Evolutionary conservation across 352 stramenopile genomes (phyloP).

Genomic region (Globisporangium emineosum): DNA sequence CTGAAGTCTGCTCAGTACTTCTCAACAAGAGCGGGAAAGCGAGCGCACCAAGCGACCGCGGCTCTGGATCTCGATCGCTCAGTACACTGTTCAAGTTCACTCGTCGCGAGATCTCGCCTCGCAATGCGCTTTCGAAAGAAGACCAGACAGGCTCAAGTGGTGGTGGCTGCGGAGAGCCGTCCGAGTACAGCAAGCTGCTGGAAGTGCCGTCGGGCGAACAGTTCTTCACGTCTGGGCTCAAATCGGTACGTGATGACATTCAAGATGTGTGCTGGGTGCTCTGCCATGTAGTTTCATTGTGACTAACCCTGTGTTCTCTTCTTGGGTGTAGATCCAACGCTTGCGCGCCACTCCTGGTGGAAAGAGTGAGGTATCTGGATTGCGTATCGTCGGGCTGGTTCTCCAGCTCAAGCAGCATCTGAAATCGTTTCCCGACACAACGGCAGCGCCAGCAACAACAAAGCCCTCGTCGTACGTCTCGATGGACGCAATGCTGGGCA

Average conservation of each 20-base stretch:
- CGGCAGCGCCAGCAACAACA: conserved; percentile 8
- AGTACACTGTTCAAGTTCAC: not conserved
- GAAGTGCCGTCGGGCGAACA: conserved; percentile 17
- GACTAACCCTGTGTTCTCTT: not conserved
- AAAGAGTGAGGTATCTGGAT: conserved; percentile 10
- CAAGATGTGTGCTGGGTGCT: not conserved
- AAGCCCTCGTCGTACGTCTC: conserved; percentile 27
- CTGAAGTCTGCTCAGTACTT: conserved; percentile 4
- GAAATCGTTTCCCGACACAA: conserved; percentile 25
- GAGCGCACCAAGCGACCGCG: not conserved
- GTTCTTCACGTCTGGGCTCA: conserved; percentile 22
- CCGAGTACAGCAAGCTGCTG: conserved; percentile 12
- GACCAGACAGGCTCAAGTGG: not conserved
- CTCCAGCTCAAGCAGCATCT: conserved; percentile 37
- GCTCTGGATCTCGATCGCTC: conserved; percentile 9
- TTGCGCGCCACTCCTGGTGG: conserved; percentile 19
- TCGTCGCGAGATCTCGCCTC: not conserved
- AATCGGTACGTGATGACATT: conserved; percentile 28
- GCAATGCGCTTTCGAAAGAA: not conserved
- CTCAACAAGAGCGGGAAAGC: not conserved
- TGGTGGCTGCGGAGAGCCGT: no score
- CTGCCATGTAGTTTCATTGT: not conserved
- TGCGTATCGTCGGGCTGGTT: conserved; percentile 25
- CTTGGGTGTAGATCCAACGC: conserved; percentile 25
- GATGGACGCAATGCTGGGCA: conserved; percentile 45